phyloP scores from a whole-genome alignment of 2,329 filamentous ascomycete genomes.

The Colletotrichum cordylinicola region DNA sequence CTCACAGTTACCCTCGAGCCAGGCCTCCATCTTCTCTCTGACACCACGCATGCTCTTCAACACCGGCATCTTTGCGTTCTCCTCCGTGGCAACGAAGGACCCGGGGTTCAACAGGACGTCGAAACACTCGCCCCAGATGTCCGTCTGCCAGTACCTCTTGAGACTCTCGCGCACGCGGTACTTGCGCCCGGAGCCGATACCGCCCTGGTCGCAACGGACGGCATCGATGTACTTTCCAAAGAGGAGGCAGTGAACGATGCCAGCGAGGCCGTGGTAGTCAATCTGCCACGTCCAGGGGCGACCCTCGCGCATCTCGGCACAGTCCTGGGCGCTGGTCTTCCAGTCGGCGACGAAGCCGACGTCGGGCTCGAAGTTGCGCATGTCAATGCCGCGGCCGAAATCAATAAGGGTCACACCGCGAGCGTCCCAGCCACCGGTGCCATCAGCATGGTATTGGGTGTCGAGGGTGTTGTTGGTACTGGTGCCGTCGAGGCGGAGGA shows the following conservation, averaged over 20 bases:
- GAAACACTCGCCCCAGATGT: constrained; percentile 86
- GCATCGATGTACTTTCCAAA: constrained; percentile 97
- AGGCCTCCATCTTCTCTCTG: constrained; percentile 82
- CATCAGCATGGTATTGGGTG: constrained; percentile 74
- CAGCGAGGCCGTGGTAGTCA: constrained; percentile 92
- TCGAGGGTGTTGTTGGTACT: constrained; percentile 53
- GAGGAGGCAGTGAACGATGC: constrained; percentile 84
- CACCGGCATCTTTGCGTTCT: constrained; percentile 73
- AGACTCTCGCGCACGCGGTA: constrained; percentile 84
- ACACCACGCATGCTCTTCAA: constrained; percentile 71
- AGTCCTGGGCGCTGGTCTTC: constrained; percentile 87
- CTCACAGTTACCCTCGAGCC: constrained; percentile 83
- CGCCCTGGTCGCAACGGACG: constrained; percentile 57
- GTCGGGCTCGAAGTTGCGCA: constrained; percentile 78
- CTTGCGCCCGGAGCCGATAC: constrained; percentile 66
- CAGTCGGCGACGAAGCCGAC: constrained; percentile 95
- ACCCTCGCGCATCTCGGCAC: constrained; percentile 92
- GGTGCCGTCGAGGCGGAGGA: constrained; percentile 76
- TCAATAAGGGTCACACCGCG: constrained; percentile 91
- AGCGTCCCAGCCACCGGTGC: constrained; percentile 76
- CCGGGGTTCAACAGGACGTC: constrained; percentile 85
- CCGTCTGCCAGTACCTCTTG: constrained; percentile 96
- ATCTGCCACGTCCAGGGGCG: constrained; percentile 98
- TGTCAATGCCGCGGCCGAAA: constrained; percentile 93
- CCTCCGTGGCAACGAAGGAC: constrained; percentile 68